A percentile compares a stretch with the other conserved stretches of the same genome.
phyloP scores from a whole-genome alignment of 2,329 filamentous ascomycete species.

The Didymella keratinophila region DNA sequence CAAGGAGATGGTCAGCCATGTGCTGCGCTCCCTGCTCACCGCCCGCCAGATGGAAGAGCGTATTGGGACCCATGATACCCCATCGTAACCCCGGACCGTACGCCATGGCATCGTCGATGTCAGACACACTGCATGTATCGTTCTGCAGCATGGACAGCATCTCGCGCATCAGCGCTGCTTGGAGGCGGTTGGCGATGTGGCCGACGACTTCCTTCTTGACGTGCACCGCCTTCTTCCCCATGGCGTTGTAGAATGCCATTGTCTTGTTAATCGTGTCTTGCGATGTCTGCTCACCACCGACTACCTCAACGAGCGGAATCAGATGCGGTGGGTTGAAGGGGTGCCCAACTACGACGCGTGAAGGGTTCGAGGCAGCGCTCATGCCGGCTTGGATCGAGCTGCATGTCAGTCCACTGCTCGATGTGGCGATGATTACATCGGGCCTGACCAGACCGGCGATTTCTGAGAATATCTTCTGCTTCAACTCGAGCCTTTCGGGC shows the following conservation, averaged over 20 bases:
- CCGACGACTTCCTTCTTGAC: slow-evolving; percentile 52
- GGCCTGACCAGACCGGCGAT: slow-evolving; percentile 43
- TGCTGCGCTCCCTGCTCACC: slow-evolving; percentile 30
- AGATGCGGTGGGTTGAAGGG: slow-evolving; percentile 61
- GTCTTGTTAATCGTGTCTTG: slow-evolving; percentile 32
- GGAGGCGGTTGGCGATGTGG: slow-evolving; percentile 57
- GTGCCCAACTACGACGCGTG: slow-evolving; percentile 51
- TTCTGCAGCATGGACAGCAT: slow-evolving; percentile 24
- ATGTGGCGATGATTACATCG: slow-evolving; percentile 52
- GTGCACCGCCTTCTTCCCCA: slow-evolving; percentile 51
- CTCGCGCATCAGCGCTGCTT: slow-evolving; percentile 38
- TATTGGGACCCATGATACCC: slow-evolving; percentile 30
- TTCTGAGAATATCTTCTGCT: slow-evolving; percentile 48
- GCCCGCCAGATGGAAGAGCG: slow-evolving; percentile 26
- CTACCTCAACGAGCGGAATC: slow-evolving; percentile 58
- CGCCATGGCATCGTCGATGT: slow-evolving; percentile 30
- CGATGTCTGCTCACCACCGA: slow-evolving; percentile 35
- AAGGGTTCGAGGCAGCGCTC: slow-evolving; percentile 27
- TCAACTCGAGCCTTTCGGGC: slow-evolving; percentile 53
- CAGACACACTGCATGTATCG: slow-evolving; percentile 24
- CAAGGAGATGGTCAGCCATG: slow-evolving; percentile 26
- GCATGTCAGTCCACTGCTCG: slow-evolving; percentile 51
- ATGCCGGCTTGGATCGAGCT: slow-evolving; percentile 37
- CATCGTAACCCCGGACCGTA: slow-evolving; percentile 28
- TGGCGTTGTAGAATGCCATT: slow-evolving; percentile 50